Evolutionary conservation across 192 early-diverging fungal genomes (phyloP), one percentile per base, ranked within the genome.

Genomic region (Lunasporangiospora selenospora): DNA sequence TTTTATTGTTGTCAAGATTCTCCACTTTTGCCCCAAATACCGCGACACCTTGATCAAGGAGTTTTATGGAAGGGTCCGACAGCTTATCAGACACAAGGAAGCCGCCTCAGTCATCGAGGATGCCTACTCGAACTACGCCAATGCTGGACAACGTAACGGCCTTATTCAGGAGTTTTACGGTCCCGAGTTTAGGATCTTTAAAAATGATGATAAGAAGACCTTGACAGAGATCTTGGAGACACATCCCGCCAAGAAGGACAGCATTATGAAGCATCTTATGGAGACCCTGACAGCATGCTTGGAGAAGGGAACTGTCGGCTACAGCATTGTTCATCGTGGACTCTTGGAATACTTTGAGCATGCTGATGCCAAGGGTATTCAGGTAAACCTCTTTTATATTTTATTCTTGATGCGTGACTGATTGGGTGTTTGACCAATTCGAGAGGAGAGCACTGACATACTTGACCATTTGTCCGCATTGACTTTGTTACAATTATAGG

Each of bases 131-230:
- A 85, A 89, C 71, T 94, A 89, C 58, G 86, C 91, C 24, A 97
- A 90, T 53, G 81, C 88, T 3, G 46, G 70, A 49, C 92, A 98
- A 75, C 67, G 90, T 37, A 80, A 80, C 42, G 70, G 77, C 16
- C 77, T 98, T 62, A 84, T 94, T 46, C 87, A 92, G 47, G 95
- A 98, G 81, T 93, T 98, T 66, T 98, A 96, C 75, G 95, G 95
- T 42, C 90, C 87, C 12, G 95, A 98, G 69, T 94, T 90, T 80
- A 85, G 90, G 4, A 60, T 98, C 23, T 97, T 95, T 75, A 92
- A 89, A 86, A 80, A 81, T 40, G 62, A 66, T 41, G 53, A 76
- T 40, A 76, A 69, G 46, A 62, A 85, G 69, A 67, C 77, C 11
- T 58, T 94, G 45, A 76, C 85, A 16, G 79, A 80, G 32, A 59